phyloP scores from a whole-genome alignment of 257 asterid genomes.

The Ocimum tenuiflorum region DNA sequence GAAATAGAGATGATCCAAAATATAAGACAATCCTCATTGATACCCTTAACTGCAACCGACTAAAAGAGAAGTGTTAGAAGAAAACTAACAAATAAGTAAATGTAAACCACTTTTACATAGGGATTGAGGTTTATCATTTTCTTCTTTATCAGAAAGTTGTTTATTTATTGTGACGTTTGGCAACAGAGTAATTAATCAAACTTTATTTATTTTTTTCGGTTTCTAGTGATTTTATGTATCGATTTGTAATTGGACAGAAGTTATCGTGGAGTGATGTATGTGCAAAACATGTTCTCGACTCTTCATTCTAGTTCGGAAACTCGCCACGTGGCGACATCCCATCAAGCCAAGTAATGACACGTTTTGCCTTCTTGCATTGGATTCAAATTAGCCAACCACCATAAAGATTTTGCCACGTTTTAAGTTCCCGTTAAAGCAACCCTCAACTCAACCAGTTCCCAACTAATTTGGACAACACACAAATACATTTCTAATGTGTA shows the following conservation, averaged over 20 bases:
- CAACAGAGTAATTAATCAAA: not conserved
- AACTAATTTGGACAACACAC: slow-evolving; percentile 52
- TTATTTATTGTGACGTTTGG: slow-evolving; percentile 13
- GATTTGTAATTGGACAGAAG: not conserved
- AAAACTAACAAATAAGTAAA: no score
- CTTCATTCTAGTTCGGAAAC: not conserved
- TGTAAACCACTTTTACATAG: no score
- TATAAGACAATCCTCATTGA: no score
- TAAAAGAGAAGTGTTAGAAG: no score
- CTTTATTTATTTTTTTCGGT: no score
- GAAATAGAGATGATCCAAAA: no score
- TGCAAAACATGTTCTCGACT: slow-evolving; percentile 15
- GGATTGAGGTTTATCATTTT: no score
- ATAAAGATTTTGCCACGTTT: slow-evolving; percentile 47
- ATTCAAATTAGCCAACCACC: slow-evolving; percentile 16
- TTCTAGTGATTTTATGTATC: not conserved
- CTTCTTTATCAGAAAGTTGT: no score
- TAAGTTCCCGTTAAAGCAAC: slow-evolving; percentile 46
- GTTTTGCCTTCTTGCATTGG: slow-evolving; percentile 24
- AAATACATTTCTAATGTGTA: slow-evolving; percentile 12
- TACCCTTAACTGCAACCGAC: no score
- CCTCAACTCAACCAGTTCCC: slow-evolving; percentile 44
- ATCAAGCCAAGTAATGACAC: slow-evolving; percentile 30
- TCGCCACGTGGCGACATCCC: slow-evolving; percentile 29
- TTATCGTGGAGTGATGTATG: not conserved